Evolutionary conservation across 73 alveolate species (phyloP), one percentile per base, ranked within the genome.

Genomic region (Diophrys appendiculata): DNA sequence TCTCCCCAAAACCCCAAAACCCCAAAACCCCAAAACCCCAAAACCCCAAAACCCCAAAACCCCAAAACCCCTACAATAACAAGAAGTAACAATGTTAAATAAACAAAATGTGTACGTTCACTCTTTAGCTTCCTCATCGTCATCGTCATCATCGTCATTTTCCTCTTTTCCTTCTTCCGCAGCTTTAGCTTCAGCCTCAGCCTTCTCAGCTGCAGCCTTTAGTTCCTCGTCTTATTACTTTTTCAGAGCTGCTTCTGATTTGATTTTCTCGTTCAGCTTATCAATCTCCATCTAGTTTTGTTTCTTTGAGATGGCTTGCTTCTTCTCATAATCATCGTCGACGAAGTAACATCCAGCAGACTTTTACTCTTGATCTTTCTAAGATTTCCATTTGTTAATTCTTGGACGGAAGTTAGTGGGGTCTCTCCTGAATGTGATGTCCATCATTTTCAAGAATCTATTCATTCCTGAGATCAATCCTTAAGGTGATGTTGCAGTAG

Each of bases 391-490:
- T 83, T 98, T 98, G 94, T 98, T 98, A 90, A 98, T 98, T 75
- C 99, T 95, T 1, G 99, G 99, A 52, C 99, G 90, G 96, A 84
- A 98, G 86, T 96, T 98, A 30, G 95, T 92, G 24, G 99, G 98
- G 83, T 98, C 99, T 77, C 99, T 93, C 78, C 99, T 90, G 92
- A 95, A 93, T 29, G 99, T 93, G 80, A 95, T 94, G 77, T 95
- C 98, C 90, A 97, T 90, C 88, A 93, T 85, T 77, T 92, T 88
- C 82, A 97, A 83, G 96, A 97, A 97, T 82, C 85, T 95, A 93
- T 97, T 97, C 99, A 97, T 97, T 32, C 99, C 99, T 55, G 91
- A 80, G 52, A 97, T 88, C 84, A 97, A 87, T 31, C 95, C 95
- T 90, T 95, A 94, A 22, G 99, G 99, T 18, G 96, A 22, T 55